Evolutionary conservation across 202 grass and related monocot genomes (phyloP).

Genomic region (Digitaria exilis): DNA sequence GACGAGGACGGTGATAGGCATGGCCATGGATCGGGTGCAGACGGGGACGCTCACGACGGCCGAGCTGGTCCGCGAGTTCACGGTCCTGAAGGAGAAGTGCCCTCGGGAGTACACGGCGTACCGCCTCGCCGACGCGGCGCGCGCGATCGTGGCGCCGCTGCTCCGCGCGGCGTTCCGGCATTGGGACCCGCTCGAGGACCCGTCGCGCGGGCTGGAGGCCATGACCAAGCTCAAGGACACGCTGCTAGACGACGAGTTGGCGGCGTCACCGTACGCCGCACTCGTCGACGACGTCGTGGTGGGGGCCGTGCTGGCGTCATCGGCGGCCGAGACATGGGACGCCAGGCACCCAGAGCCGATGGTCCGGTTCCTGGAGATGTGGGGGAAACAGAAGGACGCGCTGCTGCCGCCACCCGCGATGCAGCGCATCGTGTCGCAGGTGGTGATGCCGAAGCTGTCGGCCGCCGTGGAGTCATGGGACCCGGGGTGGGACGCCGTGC

Average conservation of each 20-base stretch:
- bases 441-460: slow-evolving; percentile 55
- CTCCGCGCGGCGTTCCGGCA: slow-evolving; percentile 44
- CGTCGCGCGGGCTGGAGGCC: slow-evolving; percentile 40
- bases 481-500: slow-evolving; percentile 43
- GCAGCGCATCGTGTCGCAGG: slow-evolving; percentile 42
- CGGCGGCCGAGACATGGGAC: slow-evolving; percentile 45
- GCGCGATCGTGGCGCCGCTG: slow-evolving; percentile 40
- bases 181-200: slow-evolving; percentile 59
- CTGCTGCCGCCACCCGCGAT: slow-evolving; percentile 39
- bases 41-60: slow-evolving; percentile 41
- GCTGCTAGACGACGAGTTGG: slow-evolving; percentile 37
- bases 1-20: neutral
- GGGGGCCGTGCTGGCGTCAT: slow-evolving; percentile 29
- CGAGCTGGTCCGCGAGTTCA: slow-evolving; percentile 43
- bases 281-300: slow-evolving; percentile 55
- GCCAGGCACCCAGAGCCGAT: slow-evolving; percentile 51
- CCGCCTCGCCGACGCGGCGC: slow-evolving; percentile 36
- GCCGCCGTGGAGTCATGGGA: slow-evolving; percentile 52
- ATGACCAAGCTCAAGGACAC: slow-evolving; percentile 35
- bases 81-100: slow-evolving; percentile 39
- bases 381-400: slow-evolving; percentile 41
- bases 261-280: slow-evolving; percentile 45
- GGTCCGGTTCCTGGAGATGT: slow-evolving; percentile 55
- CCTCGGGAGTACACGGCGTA: slow-evolving; percentile 43
- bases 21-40: slow-evolving; percentile 28